Base-by-base conservation (phyloP, 805 yeast genomes). In the Hanseniaspora taiwanica region DNA sequence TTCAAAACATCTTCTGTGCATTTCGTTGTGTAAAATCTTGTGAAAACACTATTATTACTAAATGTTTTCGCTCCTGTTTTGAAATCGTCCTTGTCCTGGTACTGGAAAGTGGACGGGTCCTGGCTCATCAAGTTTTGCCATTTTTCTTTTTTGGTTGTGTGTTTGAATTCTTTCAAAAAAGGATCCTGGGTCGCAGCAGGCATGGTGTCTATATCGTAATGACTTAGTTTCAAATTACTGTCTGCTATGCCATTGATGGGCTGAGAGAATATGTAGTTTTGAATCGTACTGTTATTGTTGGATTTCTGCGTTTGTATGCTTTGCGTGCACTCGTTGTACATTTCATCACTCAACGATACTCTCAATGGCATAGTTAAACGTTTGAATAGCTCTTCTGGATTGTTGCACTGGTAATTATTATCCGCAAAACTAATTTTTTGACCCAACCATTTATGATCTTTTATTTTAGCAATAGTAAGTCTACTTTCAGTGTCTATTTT, bases 371-470 rank as follows among this genome's bases (percentile, higher is more conserved):
- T 66, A 43, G 78, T 55, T 36, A 79, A 50, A 40, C 65, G 65
- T 3, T 71, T 62, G 1, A 80, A 74, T 23, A 79, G 55, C 14
- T 61, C 52, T 6, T 63, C 46, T 2, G 83, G 71, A 47, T 78
- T 73, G 18, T 59, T 64, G 48, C 83, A 77, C 43, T 66, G 49
- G 0, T 78, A 81, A 29, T 64, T 59, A 2, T 56, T 50, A 35
- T 67, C 62, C 12, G 72, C 60, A 33, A 74, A 64, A 3, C 58
- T 50, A 46, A 71, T 68, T 8, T 20, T 20, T 7, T 59, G 54
- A 37, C 64, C 56, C 32, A 71, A 67, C 85, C 85, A 79, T 3
- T 71, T 71, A 48, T 76, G 81, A 6, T 54, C 50, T 38, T 65
- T 56, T 3, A 77, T 55, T n/a, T 53, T 59, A 0, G 55, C 57